A percentile compares a stretch with the other conserved stretches of the same genome.
Conservation (phyloP, 257 asterid species). For the Lithospermum erythrorhizon region DNA sequence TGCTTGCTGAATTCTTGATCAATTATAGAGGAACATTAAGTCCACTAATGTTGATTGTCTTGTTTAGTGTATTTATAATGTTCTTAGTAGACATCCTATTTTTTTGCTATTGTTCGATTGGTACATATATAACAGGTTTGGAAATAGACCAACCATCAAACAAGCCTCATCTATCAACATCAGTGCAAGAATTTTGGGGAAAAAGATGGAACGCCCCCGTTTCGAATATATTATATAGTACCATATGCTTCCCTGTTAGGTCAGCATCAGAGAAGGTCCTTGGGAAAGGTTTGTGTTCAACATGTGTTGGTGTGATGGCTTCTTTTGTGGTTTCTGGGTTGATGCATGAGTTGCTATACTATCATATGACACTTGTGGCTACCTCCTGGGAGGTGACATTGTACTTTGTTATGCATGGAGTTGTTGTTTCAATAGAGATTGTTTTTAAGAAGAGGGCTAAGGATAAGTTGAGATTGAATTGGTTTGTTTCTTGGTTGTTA, state of each 20-base stretch:
- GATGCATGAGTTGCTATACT: constrained; percentile 56
- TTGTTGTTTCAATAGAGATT: constrained; percentile 23
- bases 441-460: constrained; percentile 18
- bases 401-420: constrained; percentile 40
- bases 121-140: constrained; percentile 7
- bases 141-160: constrained; percentile 44
- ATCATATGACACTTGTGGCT: constrained; percentile 27
- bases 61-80: constrained; percentile 10
- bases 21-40: too few relatives aligned
- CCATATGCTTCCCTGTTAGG: constrained; percentile 25
- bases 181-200: constrained; percentile 61
- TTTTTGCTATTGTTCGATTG: constrained; percentile 14
- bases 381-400: constrained; percentile 35
- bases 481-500: constrained; percentile 19
- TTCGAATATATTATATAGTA: constrained; percentile 27
- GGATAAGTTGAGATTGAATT: constrained; percentile 11
- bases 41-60: too few relatives aligned
- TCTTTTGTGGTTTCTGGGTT: constrained; percentile 49
- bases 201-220: constrained; percentile 53
- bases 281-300: constrained; percentile 11
- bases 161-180: constrained; percentile 39
- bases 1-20: too few relatives aligned
- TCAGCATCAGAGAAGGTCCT: constrained; percentile 1
- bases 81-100: constrained; percentile 31
- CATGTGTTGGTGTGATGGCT: constrained; percentile 18